Evolutionary conservation across 345 rosid species (phyloP), one percentile per base, ranked within the genome.

Genomic region (Acer yangbiense): DNA sequence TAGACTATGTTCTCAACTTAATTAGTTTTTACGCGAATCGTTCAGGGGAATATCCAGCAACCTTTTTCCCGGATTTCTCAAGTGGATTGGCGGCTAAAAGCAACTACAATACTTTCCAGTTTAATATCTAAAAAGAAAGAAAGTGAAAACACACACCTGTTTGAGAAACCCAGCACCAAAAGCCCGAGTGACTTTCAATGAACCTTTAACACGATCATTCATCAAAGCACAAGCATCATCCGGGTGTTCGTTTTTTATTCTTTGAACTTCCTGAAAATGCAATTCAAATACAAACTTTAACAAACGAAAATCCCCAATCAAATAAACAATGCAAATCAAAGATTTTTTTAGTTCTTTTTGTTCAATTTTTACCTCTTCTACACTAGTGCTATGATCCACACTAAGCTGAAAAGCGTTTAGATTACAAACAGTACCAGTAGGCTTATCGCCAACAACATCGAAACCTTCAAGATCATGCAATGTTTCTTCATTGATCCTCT

Each of bases 151-250:
- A 25, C 55, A 63, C 83, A 95, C 98, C 96, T 92, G 91, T 77
- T 95, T 95, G 71, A 95, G 91, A 79, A 92, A 95, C 43, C 99
- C 97, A 23, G 97, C 99, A 65, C 99, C 99, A 7, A 93, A 95
- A 46, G 99, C 99, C 67, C 99, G 88, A 67, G 99, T 95, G 73
- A 95, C 98, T 86, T 92, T 95, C 88, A 95, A 83, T 16, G 94
- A 92, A 29, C 99, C 98, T 82, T 93, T 95, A 55, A 95, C 99
- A 2, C 99, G 92, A 32, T 92, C 97, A 25, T 95, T 95, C 79
- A 85, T 65, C 79, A 93, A 73, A 3, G 96, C 90, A 60, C 78
- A 84, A 44, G 82, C 82, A 90, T 95, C 99, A 79, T 95, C 96
- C 0, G 87, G 91, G 80, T 95, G 99, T 80, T 93, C 97, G 20